Evolutionary conservation across 306 rosid species (phyloP).

Genomic region (Pueraria montana): DNA sequence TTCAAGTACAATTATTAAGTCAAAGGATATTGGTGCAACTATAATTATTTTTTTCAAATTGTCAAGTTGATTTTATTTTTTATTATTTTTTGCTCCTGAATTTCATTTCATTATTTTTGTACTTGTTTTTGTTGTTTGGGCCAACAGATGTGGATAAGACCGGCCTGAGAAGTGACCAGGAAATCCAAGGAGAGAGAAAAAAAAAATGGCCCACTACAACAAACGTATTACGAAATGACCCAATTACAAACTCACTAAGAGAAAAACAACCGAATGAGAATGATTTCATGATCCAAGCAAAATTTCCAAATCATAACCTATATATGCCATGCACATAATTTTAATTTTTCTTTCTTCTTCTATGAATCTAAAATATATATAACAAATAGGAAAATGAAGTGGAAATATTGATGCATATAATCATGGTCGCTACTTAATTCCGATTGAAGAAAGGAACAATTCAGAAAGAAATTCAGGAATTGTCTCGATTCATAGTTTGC

Average conservation of each 20-base stretch:
- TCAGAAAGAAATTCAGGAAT: not conserved
- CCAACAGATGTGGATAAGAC: not conserved
- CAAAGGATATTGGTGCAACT: not conserved
- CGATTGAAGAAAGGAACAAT: conserved; percentile 30
- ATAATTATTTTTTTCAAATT: not conserved
- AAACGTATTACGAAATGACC: not conserved
- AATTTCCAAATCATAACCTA: not conserved
- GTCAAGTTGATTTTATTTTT: not conserved
- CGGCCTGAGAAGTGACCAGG: not conserved
- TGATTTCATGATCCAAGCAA: not conserved
- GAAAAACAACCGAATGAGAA: not conserved
- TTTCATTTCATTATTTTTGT: not conserved
- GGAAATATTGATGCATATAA: not conserved
- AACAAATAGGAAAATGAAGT: not conserved
- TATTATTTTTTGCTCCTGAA: not conserved
- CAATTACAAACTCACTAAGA: not conserved
- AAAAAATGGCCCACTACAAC: not conserved
- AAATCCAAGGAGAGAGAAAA: not conserved
- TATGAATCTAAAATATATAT: not conserved
- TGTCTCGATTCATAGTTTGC: conserved; percentile 1
- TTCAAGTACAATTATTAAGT: not conserved
- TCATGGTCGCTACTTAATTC: conserved; percentile 15
- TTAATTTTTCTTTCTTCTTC: not conserved
- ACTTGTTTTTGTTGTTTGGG: not conserved
- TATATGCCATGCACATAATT: not conserved